Evolutionary conservation across 2,329 filamentous ascomycete species (phyloP).

Genomic region (Beauveria medogensis): DNA sequence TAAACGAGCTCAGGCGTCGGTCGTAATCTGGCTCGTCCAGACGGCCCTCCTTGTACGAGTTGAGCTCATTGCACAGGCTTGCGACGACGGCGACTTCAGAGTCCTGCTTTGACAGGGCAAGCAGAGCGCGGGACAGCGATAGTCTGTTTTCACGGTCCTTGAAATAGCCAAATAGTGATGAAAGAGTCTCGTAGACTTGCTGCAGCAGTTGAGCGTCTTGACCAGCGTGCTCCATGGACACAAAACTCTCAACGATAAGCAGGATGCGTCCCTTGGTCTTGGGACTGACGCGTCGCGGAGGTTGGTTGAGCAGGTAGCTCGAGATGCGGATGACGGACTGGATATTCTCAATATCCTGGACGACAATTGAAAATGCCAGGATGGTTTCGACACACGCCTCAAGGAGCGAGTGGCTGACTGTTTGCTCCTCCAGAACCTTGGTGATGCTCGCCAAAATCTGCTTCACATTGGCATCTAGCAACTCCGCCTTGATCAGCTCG

Average conservation of each 20-base stretch:
- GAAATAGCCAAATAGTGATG: constrained; percentile 84
- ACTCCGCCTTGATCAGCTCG: constrained; percentile 44
- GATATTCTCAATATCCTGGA: constrained; percentile 60
- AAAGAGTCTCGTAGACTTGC: constrained; percentile 64
- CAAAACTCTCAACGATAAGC: constrained; percentile 71
- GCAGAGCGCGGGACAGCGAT: constrained; percentile 64
- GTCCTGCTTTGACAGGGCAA: constrained; percentile 60
- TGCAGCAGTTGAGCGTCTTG: constrained; percentile 42
- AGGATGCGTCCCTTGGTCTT: constrained; percentile 76
- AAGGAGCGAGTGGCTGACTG: constrained; percentile 63
- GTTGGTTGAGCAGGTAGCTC: constrained; percentile 74
- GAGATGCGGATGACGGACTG: constrained; percentile 73
- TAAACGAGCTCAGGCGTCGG: constrained; percentile 69
- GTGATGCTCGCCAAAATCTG: constrained; percentile 61
- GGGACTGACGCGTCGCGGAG: constrained; percentile 73
- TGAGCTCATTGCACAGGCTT: constrained; percentile 66
- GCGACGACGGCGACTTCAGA: constrained; percentile 54
- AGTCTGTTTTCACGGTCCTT: constrained; percentile 70
- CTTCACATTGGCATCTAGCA: constrained; percentile 50
- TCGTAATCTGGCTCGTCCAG: constrained; percentile 88
- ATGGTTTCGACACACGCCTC: constrained; percentile 73
- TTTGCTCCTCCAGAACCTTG: constrained; percentile 51
- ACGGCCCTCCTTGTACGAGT: constrained; percentile 63
- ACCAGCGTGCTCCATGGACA: constrained; percentile 49
- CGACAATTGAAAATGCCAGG: constrained; percentile 64